These are phyloP conservation scores for Geosmithia flava DNA, from an alignment of 2,329 filamentous ascomycete species.

Conservation along the genomic window DNA sequence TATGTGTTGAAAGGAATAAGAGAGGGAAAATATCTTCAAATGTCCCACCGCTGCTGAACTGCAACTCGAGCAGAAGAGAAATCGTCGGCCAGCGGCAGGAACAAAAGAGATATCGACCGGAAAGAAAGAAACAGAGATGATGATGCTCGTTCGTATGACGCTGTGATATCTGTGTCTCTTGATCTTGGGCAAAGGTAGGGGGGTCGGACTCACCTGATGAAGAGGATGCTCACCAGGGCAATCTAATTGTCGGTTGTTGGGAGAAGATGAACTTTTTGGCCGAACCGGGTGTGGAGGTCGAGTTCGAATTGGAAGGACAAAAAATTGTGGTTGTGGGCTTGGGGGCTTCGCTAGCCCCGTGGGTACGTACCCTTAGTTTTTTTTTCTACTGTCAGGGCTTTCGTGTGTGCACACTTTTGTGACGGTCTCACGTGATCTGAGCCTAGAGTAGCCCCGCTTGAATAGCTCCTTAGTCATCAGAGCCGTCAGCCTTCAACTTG, in stretches of 20 bases:
- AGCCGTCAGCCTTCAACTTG: background rate
- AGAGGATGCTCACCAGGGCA: conserved; percentile 33
- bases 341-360: conserved; percentile 18
- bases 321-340: conserved; percentile 27
- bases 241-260: conserved; percentile 27
- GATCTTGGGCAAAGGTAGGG: no score
- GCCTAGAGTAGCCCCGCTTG: background rate
- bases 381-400: conserved; percentile 10
- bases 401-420: background rate
- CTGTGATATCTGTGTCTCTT: background rate
- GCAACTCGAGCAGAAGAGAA: background rate
- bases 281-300: conserved; percentile 16
- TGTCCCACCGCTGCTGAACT: background rate
- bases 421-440: conserved; percentile 7
- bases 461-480: background rate
- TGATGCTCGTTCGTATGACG: background rate
- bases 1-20: background rate
- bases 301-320: conserved; percentile 17
- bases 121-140: background rate
- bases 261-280: conserved; percentile 24
- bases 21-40: background rate
- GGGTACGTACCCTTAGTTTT: conserved; percentile 14
- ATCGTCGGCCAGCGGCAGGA: background rate
- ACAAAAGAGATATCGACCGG: background rate
- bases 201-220: conserved; percentile 33